Percentiles rank a stretch among this genome's conserved stretches.
phyloP scores from a whole-genome alignment of 495 filamentous ascomycete species.

The Hyaloscypha hepaticicola region DNA sequence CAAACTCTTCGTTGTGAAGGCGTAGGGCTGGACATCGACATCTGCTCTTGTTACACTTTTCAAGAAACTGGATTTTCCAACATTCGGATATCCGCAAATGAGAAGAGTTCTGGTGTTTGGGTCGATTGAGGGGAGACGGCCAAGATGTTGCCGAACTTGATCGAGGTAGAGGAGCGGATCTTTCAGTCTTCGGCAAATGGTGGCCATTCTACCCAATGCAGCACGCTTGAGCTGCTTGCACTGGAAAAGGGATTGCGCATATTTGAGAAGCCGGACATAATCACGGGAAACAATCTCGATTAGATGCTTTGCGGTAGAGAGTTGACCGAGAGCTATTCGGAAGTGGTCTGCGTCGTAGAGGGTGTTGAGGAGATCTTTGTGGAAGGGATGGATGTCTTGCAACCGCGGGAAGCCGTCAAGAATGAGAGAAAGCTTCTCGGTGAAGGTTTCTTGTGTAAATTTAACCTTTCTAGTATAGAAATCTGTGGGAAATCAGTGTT shows the following conservation, averaged over 20 bases:
- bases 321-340: conserved; percentile 90
- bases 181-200: conserved; percentile 88
- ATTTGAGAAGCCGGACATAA: conserved; percentile 91
- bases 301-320: conserved; percentile 92
- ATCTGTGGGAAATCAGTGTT: conserved; percentile 44
- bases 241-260: conserved; percentile 93
- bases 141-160: conserved; percentile 96
- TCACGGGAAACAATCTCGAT: conserved; percentile 95
- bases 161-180: conserved; percentile 94
- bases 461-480: conserved; percentile 99
- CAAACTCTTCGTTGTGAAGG: conserved; percentile 96
- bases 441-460: conserved; percentile 96
- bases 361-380: conserved; percentile 57
- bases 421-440: conserved; percentile 86
- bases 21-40: conserved; percentile 97
- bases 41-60: conserved; percentile 90
- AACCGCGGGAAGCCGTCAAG: conserved; percentile 92
- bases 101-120: conserved; percentile 92
- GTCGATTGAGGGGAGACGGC: conserved; percentile 95
- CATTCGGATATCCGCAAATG: conserved; percentile 97
- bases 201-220: conserved; percentile 92
- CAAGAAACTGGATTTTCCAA: conserved; percentile 95
- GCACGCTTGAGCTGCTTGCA: conserved; percentile 92
- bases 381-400: conserved; percentile 96
- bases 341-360: conserved; percentile 98